Percentiles rank a stretch among this genome's conserved stretches.
phyloP scores from a whole-genome alignment of 2,329 filamentous ascomycete species.

The Fusarium acutatum region DNA sequence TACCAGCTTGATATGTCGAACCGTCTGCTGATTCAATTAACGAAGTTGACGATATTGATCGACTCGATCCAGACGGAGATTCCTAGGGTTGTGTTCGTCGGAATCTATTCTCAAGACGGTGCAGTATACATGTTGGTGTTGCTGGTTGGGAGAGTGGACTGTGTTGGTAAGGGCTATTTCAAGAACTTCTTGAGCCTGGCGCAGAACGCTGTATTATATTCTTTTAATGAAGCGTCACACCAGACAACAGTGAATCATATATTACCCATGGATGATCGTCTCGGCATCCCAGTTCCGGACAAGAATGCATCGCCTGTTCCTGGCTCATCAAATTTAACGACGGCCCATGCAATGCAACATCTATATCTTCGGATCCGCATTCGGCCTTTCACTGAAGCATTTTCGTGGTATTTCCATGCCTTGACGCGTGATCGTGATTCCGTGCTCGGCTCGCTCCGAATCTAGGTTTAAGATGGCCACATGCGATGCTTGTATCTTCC shows the following conservation, averaged over 20 bases:
- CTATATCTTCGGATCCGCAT: constrained; percentile 17
- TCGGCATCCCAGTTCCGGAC: constrained; percentile 18
- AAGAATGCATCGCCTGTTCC: constrained; percentile 22
- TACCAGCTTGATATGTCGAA: constrained; percentile 36
- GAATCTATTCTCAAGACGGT: constrained; percentile 36
- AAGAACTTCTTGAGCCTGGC: constrained; percentile 13
- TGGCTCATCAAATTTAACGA: constrained; percentile 4
- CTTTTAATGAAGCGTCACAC: neutral
- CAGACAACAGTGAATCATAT: neutral
- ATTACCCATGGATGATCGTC: neutral
- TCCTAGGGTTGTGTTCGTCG: constrained; percentile 39
- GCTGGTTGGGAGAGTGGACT: constrained; percentile 38
- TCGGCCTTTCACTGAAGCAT: neutral
- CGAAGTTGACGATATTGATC: constrained; percentile 25
- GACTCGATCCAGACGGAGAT: constrained; percentile 29
- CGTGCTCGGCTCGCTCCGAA: neutral
- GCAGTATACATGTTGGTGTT: constrained; percentile 37
- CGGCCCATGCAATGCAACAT: neutral
- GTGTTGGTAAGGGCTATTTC: constrained; percentile 19
- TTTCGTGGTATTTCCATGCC: neutral
- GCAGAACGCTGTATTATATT: constrained; percentile 12
- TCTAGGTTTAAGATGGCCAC: neutral
- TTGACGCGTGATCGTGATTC: neutral
- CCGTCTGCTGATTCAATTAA: constrained; percentile 2
- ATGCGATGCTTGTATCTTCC: neutral